Conservation (phyloP, 2,329 filamentous ascomycete genomes). For the Aurifilum marmelostoma region DNA sequence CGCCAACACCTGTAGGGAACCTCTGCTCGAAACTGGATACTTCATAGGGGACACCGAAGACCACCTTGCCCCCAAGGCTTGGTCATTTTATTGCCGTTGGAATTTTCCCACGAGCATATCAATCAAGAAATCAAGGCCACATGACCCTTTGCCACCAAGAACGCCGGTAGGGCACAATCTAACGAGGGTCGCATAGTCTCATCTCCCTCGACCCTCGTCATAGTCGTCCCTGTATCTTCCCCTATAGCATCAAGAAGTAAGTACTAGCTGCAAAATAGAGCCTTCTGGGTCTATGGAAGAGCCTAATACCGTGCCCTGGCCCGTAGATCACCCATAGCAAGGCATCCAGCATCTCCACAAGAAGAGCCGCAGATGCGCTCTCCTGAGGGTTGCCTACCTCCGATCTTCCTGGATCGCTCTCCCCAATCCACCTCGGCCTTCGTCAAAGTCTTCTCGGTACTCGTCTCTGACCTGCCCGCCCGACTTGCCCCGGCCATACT, state of each 20-base stretch:
- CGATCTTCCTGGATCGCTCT: conserved; percentile 68
- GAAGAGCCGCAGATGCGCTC: neutral
- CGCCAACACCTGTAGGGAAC: neutral
- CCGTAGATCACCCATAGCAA: neutral
- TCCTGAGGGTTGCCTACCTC: neutral
- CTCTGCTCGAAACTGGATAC: neutral
- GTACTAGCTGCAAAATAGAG: neutral
- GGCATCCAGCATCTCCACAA: conserved; percentile 25
- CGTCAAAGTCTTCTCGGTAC: conserved; percentile 96
- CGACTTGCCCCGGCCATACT: conserved; percentile 94
- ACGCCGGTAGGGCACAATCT: neutral
- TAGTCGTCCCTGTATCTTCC: conserved; percentile 53
- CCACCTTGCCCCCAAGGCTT: neutral
- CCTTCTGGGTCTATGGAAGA: neutral
- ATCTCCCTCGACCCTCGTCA: conserved; percentile 58
- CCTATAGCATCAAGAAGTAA: conserved; percentile 19
- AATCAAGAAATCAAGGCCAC: neutral
- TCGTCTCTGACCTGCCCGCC: conserved; percentile 97
- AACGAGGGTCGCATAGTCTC: neutral
- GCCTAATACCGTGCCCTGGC: neutral
- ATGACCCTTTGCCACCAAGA: neutral
- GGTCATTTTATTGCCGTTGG: neutral
- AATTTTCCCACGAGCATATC: neutral
- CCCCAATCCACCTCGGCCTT: conserved; percentile 87
- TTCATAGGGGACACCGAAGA: neutral